Base-by-base conservation (phyloP, 129 eudicot species). In the Mikania micrantha region DNA sequence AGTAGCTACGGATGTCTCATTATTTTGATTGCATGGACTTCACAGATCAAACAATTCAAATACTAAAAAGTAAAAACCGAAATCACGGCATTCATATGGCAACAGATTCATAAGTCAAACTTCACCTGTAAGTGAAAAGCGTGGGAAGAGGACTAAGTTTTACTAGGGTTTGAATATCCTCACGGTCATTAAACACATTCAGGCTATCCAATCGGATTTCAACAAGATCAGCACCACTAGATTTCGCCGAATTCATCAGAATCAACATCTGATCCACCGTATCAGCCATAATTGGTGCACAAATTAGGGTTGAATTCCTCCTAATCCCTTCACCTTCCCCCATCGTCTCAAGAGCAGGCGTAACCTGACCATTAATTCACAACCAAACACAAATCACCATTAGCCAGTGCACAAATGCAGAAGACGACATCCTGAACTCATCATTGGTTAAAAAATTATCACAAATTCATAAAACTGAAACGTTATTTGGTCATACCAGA, bases 271-370 rank as follows among this genome's bases (percentile, higher is more conserved):
- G 83, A 54, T 84, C 88, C 73, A 89, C 95, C n/a, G 95, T 58
- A 59, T 84, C 95, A 40, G 86, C 95, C 99, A 93, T 89, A 48
- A 93, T 45, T 20, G 99, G 95, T 9, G 85, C 95, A 77, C 99
- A 93, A 36, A 93, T 84, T 63, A 86, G 64, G 16, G 98, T 92
- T 8, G 82, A 74, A 54, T 88, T 88, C 76, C 77, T 81, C 66
- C 83, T 78, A 25, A 65, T 70, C 42, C 72, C 83, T 19, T 68
- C 75, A 9, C 48, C 79, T 65, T 58, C 79, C 38, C 64, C 87
- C 90, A 85, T 83, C 79, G 58, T 77, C 75, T 79, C 78, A 49
- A 79, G 70, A 48, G 67, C 83, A 60, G 75, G 78, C 41, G 74
- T 60, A 40, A 72, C 75, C 85, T 58, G 40, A 68, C 56, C 31